Evolutionary conservation across 2,329 filamentous ascomycete species (phyloP).

Genomic region (Exophiala mesophila): DNA sequence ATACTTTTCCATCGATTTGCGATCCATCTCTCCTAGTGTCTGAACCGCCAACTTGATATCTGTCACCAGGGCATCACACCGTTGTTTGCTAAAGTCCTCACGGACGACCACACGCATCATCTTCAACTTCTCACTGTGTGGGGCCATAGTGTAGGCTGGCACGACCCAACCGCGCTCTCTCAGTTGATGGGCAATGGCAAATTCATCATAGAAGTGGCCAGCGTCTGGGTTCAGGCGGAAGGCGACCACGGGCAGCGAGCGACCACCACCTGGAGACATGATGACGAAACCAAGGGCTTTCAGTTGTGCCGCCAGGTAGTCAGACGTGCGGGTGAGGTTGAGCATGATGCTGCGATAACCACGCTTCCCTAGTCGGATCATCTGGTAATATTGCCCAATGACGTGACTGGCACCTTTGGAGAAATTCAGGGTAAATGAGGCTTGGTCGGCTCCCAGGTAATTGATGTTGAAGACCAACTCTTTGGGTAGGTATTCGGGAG

Average conservation of each 20-base stretch:
- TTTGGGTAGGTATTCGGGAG: constrained; percentile 74
- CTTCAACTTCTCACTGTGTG: constrained; percentile 75
- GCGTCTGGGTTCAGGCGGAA: constrained; percentile 65
- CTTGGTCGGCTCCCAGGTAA: constrained; percentile 92
- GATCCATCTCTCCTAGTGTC: constrained; percentile 69
- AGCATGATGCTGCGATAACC: constrained; percentile 92
- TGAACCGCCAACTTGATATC: constrained; percentile 75
- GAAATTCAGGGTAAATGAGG: constrained; percentile 96
- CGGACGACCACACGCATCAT: constrained; percentile 86
- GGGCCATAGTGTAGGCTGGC: constrained; percentile 95
- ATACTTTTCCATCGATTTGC: constrained; percentile 63
- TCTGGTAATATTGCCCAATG: constrained; percentile 95
- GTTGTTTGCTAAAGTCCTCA: constrained; percentile 79
- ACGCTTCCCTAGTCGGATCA: constrained; percentile 88
- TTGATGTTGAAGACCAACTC: constrained; percentile 99
- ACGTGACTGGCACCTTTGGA: constrained; percentile 92
- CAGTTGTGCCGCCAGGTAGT: constrained; percentile 75
- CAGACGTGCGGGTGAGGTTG: constrained; percentile 83
- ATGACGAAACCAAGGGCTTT: constrained; percentile 75
- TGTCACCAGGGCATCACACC: constrained; percentile 71
- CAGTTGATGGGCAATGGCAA: constrained; percentile 75
- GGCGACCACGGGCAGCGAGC: constrained; percentile 82
- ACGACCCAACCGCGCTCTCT: constrained; percentile 88
- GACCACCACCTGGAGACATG: constrained; percentile 73
- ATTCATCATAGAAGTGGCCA: constrained; percentile 64